Evolutionary conservation across 1,139 yeast genomes (phyloP).

Genomic region (Wickerhamiella pararugosa): DNA sequence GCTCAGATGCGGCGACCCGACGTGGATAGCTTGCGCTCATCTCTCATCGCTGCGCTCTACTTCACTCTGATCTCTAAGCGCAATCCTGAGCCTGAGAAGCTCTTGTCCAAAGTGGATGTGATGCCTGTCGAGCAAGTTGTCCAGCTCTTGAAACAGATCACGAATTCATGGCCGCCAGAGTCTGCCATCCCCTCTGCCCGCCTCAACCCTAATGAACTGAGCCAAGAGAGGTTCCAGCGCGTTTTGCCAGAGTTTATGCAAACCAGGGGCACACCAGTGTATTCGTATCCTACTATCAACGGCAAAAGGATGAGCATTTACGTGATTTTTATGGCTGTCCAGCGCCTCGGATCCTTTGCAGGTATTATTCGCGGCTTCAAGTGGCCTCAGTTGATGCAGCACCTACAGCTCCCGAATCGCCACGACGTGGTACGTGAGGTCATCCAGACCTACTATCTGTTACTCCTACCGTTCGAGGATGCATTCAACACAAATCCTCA

Average conservation of each 20-base stretch:
- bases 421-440: conserved; percentile 6
- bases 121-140: conserved; percentile 2
- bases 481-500: conserved; percentile 6
- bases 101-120: conserved; percentile 4
- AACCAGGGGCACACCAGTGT: conserved; percentile 6
- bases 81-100: background rate
- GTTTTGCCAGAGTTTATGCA: conserved; percentile 8
- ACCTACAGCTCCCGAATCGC: conserved; percentile 1
- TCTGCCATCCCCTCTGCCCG: background rate
- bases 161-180: background rate
- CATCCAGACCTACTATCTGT: conserved; percentile 4
- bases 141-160: background rate
- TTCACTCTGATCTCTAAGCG: conserved; percentile 1
- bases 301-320: conserved; percentile 5
- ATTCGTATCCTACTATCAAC: conserved; percentile 5
- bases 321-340: conserved; percentile 6
- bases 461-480: conserved; percentile 7
- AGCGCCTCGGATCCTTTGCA: conserved; percentile 5
- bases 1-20: conserved; percentile 11
- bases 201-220: background rate
- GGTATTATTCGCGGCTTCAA: conserved; percentile 1
- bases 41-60: conserved; percentile 6
- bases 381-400: conserved; percentile 3
- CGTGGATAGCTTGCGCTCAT: conserved; percentile 2
- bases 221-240: conserved; percentile 6